Evolutionary conservation across 179 eudicot genomes (phyloP).

Genomic region (Kewa caespitosa): DNA sequence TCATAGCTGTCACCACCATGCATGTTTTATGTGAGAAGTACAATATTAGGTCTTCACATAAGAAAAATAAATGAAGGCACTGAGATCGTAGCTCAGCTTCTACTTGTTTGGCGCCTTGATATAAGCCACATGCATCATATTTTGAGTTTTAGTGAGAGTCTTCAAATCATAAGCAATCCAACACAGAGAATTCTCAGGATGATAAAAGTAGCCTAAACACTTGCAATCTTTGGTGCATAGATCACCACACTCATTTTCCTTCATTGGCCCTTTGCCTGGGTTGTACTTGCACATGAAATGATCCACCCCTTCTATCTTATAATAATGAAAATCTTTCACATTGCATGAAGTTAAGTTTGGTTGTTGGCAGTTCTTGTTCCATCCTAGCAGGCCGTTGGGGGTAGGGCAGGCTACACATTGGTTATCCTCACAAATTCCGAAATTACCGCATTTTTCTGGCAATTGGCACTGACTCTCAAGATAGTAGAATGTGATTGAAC

Average conservation of each 20-base stretch:
- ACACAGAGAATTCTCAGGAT: too few species aligned
- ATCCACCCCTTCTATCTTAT: conserved; percentile 35
- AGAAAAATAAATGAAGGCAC: too few species aligned
- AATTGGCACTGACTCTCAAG: conserved; percentile 31
- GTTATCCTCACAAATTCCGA: conserved; percentile 39
- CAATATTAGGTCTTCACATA: too few species aligned
- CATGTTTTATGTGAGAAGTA: too few species aligned
- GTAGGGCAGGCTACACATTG: conserved; percentile 47
- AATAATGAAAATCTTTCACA: conserved; percentile 26
- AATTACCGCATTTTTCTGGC: conserved; percentile 32
- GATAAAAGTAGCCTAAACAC: conserved; percentile 43
- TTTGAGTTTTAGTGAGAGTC: too few species aligned
- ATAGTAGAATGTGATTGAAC: neutral
- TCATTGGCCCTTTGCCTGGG: conserved; percentile 33
- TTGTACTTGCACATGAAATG: conserved; percentile 35
- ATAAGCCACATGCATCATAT: too few species aligned
- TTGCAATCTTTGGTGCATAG: conserved; percentile 43
- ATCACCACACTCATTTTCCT: conserved; percentile 25
- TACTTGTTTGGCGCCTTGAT: too few species aligned
- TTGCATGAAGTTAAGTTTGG: conserved; percentile 15
- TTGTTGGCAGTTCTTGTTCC: conserved; percentile 36
- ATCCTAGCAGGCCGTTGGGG: conserved; percentile 34
- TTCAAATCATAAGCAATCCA: too few species aligned
- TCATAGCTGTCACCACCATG: too few species aligned
- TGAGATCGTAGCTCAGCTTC: too few species aligned